Percentiles rank a stretch among this genome's conserved stretches.
phyloP scores from a whole-genome alignment of 2,329 filamentous ascomycete genomes.

The Chrysoporthe cubensis region DNA sequence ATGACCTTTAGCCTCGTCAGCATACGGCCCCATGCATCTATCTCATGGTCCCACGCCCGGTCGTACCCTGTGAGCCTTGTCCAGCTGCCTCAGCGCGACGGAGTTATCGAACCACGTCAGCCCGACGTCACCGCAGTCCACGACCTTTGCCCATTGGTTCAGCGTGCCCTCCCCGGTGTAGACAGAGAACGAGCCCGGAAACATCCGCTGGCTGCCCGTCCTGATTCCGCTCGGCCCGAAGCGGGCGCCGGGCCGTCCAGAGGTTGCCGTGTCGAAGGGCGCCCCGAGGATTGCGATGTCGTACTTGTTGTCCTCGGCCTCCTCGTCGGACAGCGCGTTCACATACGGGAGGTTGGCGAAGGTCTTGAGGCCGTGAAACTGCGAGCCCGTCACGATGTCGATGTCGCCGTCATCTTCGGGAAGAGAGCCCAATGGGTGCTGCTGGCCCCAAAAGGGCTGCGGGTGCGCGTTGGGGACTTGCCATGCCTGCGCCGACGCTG shows the following conservation, averaged over 20 bases:
- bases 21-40: slow-evolving; percentile 3
- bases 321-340: slow-evolving; percentile 61
- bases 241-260: slow-evolving; percentile 24
- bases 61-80: slow-evolving; percentile 61
- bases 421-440: slow-evolving; percentile 12
- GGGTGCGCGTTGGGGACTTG: slow-evolving; percentile 16
- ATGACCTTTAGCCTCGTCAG: slow-evolving; percentile 23
- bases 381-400: slow-evolving; percentile 47
- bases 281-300: slow-evolving; percentile 61
- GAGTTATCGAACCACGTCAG: slow-evolving; percentile 78
- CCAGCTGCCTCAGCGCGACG: slow-evolving; percentile 74
- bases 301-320: slow-evolving; percentile 49
- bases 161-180: slow-evolving; percentile 26
- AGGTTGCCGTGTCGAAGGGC: slow-evolving; percentile 49
- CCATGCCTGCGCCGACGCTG: slow-evolving; percentile 16
- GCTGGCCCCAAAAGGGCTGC: slow-evolving; percentile 1
- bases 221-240: slow-evolving; percentile 27
- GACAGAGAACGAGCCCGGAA: slow-evolving; percentile 8
- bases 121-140: slow-evolving; percentile 81
- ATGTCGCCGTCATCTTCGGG: slow-evolving; percentile 37
- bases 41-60: background rate
- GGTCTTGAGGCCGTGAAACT: slow-evolving; percentile 62
- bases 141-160: slow-evolving; percentile 44
- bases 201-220: slow-evolving; percentile 28
- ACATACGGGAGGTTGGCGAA: slow-evolving; percentile 65